Conservation (phyloP, 495 filamentous ascomycete genomes). For the Cercophora samala region DNA sequence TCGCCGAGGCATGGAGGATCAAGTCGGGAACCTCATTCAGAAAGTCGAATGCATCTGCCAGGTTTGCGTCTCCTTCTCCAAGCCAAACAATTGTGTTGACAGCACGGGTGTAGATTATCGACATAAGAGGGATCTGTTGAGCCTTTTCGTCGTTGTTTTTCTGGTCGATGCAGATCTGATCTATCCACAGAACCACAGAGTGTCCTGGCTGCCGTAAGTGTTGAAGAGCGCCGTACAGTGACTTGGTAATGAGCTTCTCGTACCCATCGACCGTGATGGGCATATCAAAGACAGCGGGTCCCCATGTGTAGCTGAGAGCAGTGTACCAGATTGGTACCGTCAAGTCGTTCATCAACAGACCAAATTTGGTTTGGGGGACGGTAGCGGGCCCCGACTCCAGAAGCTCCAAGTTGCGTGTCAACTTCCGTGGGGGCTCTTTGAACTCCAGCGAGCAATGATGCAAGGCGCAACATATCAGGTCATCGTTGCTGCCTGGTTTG, state of each 20-base stretch:
- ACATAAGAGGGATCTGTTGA: constrained; percentile 31
- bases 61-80: constrained; percentile 9
- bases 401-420: neutral
- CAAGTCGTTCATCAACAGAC: neutral
- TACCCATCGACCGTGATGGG: neutral
- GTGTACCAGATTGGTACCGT: neutral
- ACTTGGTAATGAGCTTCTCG: neutral
- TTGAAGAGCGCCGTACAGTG: constrained; percentile 1
- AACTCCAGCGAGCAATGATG: neutral
- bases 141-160: constrained; percentile 21
- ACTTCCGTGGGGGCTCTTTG: neutral
- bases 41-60: neutral
- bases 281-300: neutral
- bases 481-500: neutral
- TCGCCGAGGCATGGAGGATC: neutral
- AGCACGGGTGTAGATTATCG: constrained; percentile 25
- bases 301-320: neutral
- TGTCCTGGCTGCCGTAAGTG: neutral
- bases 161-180: constrained; percentile 37
- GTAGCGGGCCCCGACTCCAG: neutral
- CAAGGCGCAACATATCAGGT: neutral
- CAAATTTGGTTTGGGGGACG: neutral
- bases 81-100: constrained; percentile 29
- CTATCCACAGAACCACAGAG: constrained; percentile 16
- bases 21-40: neutral